These are phyloP conservation scores for Helianthus tuberosus DNA, from an alignment of 129 eudicot species.

Conservation along the genomic window DNA sequence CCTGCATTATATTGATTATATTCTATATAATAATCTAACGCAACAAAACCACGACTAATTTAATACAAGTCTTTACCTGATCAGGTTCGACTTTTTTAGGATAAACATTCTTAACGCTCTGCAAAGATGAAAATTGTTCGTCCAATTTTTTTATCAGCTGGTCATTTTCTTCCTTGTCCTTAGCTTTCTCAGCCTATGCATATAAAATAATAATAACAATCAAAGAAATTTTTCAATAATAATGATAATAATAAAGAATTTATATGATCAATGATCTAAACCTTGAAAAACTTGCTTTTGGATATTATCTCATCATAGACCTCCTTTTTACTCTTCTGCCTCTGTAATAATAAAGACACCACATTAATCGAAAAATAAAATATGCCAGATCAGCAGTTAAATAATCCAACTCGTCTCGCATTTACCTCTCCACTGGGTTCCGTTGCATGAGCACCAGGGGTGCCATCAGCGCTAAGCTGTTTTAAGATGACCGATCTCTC, in stretches of 20 bases:
- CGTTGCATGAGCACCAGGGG: constrained; percentile 38
- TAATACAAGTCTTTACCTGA: constrained; percentile 48
- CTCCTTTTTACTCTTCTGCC: constrained; percentile 86
- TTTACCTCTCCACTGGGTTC: constrained; percentile 52
- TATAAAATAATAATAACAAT: constrained; percentile 17
- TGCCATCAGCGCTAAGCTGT: constrained; percentile 48
- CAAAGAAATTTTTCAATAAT: neutral
- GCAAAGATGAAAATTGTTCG: constrained; percentile 75
- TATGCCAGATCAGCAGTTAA: neutral
- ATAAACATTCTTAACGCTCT: constrained; percentile 40
- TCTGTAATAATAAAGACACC: constrained; percentile 52
- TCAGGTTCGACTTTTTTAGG: constrained; percentile 47
- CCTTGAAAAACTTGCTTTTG: constrained; percentile 95
- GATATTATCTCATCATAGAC: constrained; percentile 78
- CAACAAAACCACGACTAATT: neutral
- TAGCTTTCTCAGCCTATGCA: constrained; percentile 82
- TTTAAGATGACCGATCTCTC: constrained; percentile 53
- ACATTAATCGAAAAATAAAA: constrained; percentile 1
- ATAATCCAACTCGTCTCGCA: constrained; percentile 38
- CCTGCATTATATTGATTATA: constrained; percentile 47
- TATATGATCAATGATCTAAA: constrained; percentile 27
- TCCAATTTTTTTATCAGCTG: constrained; percentile 74
- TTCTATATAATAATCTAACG: constrained; percentile 11
- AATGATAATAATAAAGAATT: neutral
- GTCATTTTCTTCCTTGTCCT: constrained; percentile 94